These are phyloP conservation scores for Boletus speciosus DNA, from an alignment of 768 basidiomycete species.

Conservation along the genomic window DNA sequence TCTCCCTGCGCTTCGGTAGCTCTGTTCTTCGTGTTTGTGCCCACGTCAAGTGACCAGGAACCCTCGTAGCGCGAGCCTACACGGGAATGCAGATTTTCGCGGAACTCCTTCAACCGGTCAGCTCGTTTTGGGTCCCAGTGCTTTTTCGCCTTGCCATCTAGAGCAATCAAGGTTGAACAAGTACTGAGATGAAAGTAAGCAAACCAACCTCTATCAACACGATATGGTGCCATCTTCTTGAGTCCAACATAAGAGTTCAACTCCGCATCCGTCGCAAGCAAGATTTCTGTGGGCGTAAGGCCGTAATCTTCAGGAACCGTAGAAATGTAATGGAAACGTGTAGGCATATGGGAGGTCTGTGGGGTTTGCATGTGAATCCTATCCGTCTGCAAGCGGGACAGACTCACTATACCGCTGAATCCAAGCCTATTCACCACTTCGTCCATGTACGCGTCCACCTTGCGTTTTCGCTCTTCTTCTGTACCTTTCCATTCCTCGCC, in stretches of 20 bases:
- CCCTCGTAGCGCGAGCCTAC: conserved; percentile 18
- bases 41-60: conserved; percentile 16
- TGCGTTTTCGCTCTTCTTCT: conserved; percentile 85
- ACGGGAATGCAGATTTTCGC: conserved; percentile 53
- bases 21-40: conserved; percentile 4
- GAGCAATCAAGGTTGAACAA: not conserved
- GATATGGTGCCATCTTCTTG: conserved; percentile 90
- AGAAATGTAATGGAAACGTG: conserved; percentile 88
- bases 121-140: conserved; percentile 60
- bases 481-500: conserved; percentile 81
- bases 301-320: conserved; percentile 60
- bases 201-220: conserved; percentile 42
- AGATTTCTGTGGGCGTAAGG: conserved; percentile 80
- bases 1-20: conserved; percentile 13
- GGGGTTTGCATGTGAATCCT: conserved; percentile 2
- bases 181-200: conserved; percentile 3
- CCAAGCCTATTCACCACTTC: conserved; percentile 80
- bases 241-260: conserved; percentile 88
- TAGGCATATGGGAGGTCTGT: conserved; percentile 86
- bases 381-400: not conserved
- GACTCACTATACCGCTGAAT: conserved; percentile 89
- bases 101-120: conserved; percentile 71
- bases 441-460: conserved; percentile 86
- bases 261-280: conserved; percentile 89
- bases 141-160: conserved; percentile 28